These are phyloP conservation scores for Antitrichia curtipendula DNA, from an alignment of 225 moss, liverwort and hornwort species.

Conservation along the genomic window DNA sequence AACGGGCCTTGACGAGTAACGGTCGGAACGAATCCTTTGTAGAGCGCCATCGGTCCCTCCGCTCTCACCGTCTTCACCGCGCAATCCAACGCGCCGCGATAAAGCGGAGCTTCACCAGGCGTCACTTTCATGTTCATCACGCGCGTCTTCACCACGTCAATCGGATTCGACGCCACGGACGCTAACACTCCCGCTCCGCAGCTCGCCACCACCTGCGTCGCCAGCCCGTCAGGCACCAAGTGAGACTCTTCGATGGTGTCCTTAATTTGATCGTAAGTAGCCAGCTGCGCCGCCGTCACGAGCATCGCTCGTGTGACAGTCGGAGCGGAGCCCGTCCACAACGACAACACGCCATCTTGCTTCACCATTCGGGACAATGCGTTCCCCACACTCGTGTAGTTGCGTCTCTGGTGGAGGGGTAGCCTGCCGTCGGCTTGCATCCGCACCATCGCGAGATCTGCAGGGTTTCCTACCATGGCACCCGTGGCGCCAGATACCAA, in stretches of 20 bases:
- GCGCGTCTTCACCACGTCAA: slow-evolving; percentile 80
- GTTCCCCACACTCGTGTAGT: slow-evolving; percentile 59
- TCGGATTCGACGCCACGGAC: slow-evolving; percentile 61
- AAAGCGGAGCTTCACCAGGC: slow-evolving; percentile 37
- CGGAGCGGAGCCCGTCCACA: slow-evolving; percentile 77
- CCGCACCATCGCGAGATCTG: slow-evolving; percentile 78
- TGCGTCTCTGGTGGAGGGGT: slow-evolving; percentile 26
- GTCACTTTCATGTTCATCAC: slow-evolving; percentile 76
- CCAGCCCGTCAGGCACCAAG: slow-evolving; percentile 30
- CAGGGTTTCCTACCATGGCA: slow-evolving; percentile 65
- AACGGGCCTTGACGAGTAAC: slow-evolving; percentile 73
- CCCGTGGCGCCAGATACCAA: slow-evolving; percentile 55
- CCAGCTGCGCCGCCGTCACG: slow-evolving; percentile 75
- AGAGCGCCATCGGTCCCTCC: slow-evolving; percentile 64
- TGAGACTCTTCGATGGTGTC: slow-evolving; percentile 25
- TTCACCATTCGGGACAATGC: slow-evolving; percentile 53
- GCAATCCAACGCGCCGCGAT: slow-evolving; percentile 66
- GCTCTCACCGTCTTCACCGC: slow-evolving; percentile 64
- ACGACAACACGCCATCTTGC: slow-evolving; percentile 36
- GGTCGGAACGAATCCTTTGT: slow-evolving; percentile 90
- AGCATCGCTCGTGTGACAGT: slow-evolving; percentile 79
- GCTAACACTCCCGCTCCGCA: slow-evolving; percentile 57
- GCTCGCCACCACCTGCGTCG: slow-evolving; percentile 65
- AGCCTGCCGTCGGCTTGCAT: slow-evolving; percentile 90
- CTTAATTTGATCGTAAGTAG: slow-evolving; percentile 82